Evolutionary conservation across 129 eudicot species (phyloP).

Genomic region (Ambrosia artemisiifolia): DNA sequence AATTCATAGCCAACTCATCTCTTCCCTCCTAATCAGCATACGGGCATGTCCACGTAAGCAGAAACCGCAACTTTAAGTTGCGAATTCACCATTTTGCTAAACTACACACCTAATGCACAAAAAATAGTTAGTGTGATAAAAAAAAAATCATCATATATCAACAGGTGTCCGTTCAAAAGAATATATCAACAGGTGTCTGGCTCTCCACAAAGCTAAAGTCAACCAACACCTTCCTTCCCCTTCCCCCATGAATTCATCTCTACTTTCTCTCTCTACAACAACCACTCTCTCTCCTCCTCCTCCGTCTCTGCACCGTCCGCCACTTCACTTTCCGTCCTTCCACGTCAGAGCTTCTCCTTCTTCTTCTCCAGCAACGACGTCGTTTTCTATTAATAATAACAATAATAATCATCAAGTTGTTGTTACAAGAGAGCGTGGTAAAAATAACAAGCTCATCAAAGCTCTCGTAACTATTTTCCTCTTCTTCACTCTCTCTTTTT

Average conservation of each 20-base stretch:
- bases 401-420: slow-evolving; percentile 44
- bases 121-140: too few relatives aligned
- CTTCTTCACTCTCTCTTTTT: background rate
- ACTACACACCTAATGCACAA: too few relatives aligned
- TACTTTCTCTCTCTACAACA: slow-evolving; percentile 39
- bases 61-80: too few relatives aligned
- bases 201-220: background rate
- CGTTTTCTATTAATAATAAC: slow-evolving; percentile 14
- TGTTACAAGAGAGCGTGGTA: slow-evolving; percentile 90
- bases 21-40: too few relatives aligned
- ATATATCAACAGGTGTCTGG: slow-evolving; percentile 18
- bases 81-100: too few relatives aligned
- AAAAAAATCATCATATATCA: too few relatives aligned
- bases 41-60: too few relatives aligned
- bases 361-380: slow-evolving; percentile 26
- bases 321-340: slow-evolving; percentile 15
- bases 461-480: slow-evolving; percentile 49
- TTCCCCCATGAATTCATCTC: slow-evolving; percentile 28
- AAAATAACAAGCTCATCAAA: slow-evolving; percentile 71
- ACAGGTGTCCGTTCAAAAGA: too few relatives aligned
- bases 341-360: slow-evolving; percentile 25
- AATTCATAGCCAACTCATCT: too few relatives aligned
- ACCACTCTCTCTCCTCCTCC: background rate
- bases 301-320: slow-evolving; percentile 21
- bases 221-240: slow-evolving; percentile 6